phyloP scores from a whole-genome alignment of 371 early-diverging fungal species.

The Circinella umbellata region DNA sequence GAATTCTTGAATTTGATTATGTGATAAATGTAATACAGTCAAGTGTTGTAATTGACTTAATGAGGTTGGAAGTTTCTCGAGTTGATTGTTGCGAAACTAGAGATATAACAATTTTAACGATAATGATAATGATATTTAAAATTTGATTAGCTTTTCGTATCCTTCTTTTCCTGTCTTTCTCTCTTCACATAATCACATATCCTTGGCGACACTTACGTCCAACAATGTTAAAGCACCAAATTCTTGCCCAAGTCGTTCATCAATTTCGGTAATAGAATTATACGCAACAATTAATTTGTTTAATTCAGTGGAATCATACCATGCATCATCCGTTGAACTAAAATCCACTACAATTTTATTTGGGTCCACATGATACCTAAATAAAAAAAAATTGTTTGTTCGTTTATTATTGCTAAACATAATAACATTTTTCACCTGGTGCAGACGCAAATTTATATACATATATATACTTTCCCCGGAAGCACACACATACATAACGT shows the following conservation, averaged over 20 bases:
- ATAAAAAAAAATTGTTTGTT: too few relatives aligned
- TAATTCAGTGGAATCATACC: constrained; percentile 73
- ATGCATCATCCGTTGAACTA: constrained; percentile 45
- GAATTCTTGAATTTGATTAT: constrained; percentile 53
- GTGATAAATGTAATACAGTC: constrained; percentile 49
- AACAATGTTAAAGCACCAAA: constrained; percentile 66
- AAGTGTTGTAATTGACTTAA: constrained; percentile 50
- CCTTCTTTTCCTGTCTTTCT: background rate
- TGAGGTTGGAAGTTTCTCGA: constrained; percentile 53
- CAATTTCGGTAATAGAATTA: constrained; percentile 65
- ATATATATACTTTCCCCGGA: too few relatives aligned
- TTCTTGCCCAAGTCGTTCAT: constrained; percentile 62
- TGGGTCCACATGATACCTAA: constrained; percentile 64
- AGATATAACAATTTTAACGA: too few relatives aligned
- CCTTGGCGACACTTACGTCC: constrained; percentile 58
- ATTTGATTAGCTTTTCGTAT: too few relatives aligned
- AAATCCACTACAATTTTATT: constrained; percentile 62
- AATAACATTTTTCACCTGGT: too few relatives aligned
- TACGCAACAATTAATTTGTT: constrained; percentile 70
- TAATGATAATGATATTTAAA: too few relatives aligned
- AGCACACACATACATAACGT: too few relatives aligned
- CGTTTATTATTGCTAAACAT: too few relatives aligned
- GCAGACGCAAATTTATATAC: too few relatives aligned
- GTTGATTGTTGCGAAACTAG: constrained; percentile 62
- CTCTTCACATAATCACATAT: background rate